These are phyloP conservation scores for Phaffia rhodozyma DNA, from an alignment of 1,284 basidiomycete genomes.

Conservation along the genomic window DNA sequence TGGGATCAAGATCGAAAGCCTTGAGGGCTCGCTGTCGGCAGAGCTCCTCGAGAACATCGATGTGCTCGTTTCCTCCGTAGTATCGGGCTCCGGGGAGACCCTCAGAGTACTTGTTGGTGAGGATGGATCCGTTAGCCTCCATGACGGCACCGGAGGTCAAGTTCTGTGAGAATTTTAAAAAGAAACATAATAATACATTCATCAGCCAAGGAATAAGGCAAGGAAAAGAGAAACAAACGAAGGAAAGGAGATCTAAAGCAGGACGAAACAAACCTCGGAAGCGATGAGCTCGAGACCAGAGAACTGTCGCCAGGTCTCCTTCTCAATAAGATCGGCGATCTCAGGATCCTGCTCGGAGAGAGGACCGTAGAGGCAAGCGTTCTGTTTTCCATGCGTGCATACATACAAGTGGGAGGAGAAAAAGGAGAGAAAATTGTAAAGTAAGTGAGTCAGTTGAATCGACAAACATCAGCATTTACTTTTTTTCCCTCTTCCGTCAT, in stretches of 20 bases:
- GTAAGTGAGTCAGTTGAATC: not conserved
- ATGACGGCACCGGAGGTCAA: constrained; percentile 85
- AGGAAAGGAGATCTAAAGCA: not conserved
- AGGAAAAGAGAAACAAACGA: constrained; percentile 10
- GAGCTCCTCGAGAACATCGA: constrained; percentile 90
- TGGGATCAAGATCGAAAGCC: constrained; percentile 91
- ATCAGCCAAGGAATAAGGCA: constrained; percentile 11
- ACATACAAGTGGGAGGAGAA: not conserved
- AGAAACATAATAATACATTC: not conserved
- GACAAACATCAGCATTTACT: too few species aligned
- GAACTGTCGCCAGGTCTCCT: constrained; percentile 98
- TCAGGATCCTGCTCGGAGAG: constrained; percentile 85
- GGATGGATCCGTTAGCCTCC: constrained; percentile 97
- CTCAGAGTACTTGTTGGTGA: constrained; percentile 97
- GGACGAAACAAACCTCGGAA: constrained; percentile 30
- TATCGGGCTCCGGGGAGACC: constrained; percentile 90
- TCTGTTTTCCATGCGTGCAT: constrained; percentile 42
- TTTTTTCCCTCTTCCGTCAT: not conserved
- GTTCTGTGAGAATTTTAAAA: constrained; percentile 46
- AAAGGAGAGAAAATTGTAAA: not conserved
- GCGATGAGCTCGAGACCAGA: constrained; percentile 70
- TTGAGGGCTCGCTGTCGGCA: constrained; percentile 90
- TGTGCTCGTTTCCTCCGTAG: constrained; percentile 95
- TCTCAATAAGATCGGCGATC: constrained; percentile 94
- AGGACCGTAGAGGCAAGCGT: constrained; percentile 78